Conservation (phyloP, 129 eudicot species). For the Tanacetum coccineum region DNA sequence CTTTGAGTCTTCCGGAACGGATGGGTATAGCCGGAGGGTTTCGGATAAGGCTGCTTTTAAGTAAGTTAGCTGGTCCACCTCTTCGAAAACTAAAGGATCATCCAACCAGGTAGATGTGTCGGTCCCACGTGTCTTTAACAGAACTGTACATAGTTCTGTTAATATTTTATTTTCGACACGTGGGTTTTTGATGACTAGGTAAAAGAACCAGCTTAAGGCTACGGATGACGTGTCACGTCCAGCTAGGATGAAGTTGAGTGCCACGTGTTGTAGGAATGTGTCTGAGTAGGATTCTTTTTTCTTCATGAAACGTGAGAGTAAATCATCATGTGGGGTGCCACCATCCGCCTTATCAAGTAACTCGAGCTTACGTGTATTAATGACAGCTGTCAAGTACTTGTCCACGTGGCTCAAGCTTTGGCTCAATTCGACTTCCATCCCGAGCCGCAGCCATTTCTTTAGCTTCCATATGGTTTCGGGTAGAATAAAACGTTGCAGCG, state of each 20-base stretch:
- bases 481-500: conserved; percentile 58
- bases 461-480: conserved; percentile 61
- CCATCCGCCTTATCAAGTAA: conserved; percentile 32
- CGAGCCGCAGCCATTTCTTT: conserved; percentile 58
- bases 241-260: conserved; percentile 75
- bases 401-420: conserved; percentile 59
- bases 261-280: conserved; percentile 59
- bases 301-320: conserved; percentile 73
- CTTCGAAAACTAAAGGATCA: conserved; percentile 55
- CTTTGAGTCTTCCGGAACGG: conserved; percentile 77
- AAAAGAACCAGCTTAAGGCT: conserved; percentile 82
- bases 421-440: conserved; percentile 57
- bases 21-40: conserved; percentile 63
- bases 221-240: conserved; percentile 87
- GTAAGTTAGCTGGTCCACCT: conserved; percentile 53
- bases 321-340: conserved; percentile 53
- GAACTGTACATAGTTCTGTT: conserved; percentile 42
- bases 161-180: conserved; percentile 52
- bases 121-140: conserved; percentile 45
- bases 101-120: conserved; percentile 56
- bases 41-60: conserved; percentile 71
- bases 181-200: conserved; percentile 42
- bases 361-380: conserved; percentile 66
- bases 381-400: conserved; percentile 49
- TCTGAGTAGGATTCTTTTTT: conserved; percentile 56